Evolutionary conservation across 345 rosid species (phyloP).

Genomic region (Salix dunnii): DNA sequence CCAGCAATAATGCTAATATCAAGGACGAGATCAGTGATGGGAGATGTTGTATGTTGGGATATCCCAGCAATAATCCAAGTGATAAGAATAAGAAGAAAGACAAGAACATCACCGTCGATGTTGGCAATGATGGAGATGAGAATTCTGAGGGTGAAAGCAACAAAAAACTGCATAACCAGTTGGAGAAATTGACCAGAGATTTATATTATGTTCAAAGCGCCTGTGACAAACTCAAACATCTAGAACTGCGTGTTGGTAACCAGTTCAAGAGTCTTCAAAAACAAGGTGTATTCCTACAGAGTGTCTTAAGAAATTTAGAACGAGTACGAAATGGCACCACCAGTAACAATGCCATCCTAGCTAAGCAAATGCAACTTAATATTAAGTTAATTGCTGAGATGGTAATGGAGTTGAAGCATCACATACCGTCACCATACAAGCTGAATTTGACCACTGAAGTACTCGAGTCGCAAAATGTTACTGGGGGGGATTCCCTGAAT

Average conservation of each 20-base stretch:
- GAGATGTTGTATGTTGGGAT: no score
- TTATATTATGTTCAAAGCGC: background rate
- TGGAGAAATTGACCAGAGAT: constrained; percentile 2
- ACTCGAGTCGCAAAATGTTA: background rate
- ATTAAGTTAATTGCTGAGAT: background rate
- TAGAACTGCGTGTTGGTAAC: background rate
- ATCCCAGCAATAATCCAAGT: no score
- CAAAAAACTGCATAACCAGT: background rate
- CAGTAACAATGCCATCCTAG: background rate
- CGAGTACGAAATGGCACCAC: no score
- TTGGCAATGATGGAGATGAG: background rate
- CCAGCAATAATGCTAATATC: background rate
- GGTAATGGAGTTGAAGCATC: constrained; percentile 6
- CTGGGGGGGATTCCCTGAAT: background rate
- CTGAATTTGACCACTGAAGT: background rate
- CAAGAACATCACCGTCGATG: no score
- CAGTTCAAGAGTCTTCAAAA: background rate
- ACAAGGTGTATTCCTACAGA: background rate
- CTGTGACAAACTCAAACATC: background rate
- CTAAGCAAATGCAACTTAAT: background rate
- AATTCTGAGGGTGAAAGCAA: background rate
- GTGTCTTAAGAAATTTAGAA: background rate
- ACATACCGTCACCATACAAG: background rate
- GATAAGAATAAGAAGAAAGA: no score
- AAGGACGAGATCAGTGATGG: no score